phyloP scores from a whole-genome alignment of 352 stramenopile genomes.

The Pythium scleroteichum region DNA sequence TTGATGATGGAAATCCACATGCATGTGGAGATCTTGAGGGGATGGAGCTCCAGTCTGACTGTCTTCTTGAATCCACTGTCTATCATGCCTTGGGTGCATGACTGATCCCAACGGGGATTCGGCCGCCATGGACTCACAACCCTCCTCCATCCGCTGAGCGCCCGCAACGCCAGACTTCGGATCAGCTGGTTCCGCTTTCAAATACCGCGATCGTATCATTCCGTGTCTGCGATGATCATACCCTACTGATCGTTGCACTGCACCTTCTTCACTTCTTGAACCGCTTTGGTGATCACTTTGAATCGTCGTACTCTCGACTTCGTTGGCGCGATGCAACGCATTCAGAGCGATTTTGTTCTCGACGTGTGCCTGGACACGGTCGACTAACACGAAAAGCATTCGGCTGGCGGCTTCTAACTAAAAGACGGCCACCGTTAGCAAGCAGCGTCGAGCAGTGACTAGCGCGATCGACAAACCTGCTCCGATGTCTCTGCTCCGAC shows the following conservation, averaged over 20 bases:
- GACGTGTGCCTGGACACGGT: conserved; percentile 51
- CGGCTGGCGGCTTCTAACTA: conserved; percentile 48
- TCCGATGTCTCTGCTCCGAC: conserved; percentile 43
- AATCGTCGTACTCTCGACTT: not conserved
- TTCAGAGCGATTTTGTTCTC: conserved; percentile 38
- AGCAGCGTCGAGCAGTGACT: not conserved
- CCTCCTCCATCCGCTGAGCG: not conserved
- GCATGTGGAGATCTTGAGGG: not conserved
- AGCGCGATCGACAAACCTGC: conserved; percentile 20
- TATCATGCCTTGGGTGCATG: not conserved
- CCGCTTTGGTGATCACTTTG: not conserved
- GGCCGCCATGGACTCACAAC: not conserved
- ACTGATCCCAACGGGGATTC: not conserved
- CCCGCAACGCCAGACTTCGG: not conserved
- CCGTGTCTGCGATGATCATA: not conserved
- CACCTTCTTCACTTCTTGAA: not conserved
- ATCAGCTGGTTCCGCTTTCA: not conserved
- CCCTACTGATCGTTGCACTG: not conserved
- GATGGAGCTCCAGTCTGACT: not conserved
- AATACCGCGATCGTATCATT: not conserved
- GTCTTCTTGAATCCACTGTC: not conserved
- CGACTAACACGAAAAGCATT: conserved; percentile 44
- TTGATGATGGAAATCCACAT: not conserved
- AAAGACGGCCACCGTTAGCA: not conserved
- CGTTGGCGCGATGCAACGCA: not conserved